Evolutionary conservation across 139 green algal genomes (phyloP).

Genomic region (Gonium pectorale): DNA sequence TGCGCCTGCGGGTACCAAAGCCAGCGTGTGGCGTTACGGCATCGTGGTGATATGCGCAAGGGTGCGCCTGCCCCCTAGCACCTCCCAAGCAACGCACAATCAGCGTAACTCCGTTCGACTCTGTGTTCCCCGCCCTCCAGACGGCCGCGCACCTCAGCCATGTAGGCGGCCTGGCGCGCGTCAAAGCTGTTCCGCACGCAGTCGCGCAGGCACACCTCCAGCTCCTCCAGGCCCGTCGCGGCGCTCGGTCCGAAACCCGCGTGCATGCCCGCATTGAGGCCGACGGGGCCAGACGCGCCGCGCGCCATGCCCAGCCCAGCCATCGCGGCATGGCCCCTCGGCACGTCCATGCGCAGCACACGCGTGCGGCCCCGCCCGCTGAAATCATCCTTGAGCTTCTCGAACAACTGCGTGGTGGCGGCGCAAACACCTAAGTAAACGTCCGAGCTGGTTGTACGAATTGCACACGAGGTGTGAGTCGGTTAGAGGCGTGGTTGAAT

Average conservation of each 20-base stretch:
- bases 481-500: no score
- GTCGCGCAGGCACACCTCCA: slow-evolving; percentile 72
- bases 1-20: no score
- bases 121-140: no score
- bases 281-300: background rate
- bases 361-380: slow-evolving; percentile 27
- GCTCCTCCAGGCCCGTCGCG: slow-evolving; percentile 70
- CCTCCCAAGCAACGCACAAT: no score
- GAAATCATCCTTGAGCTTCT: slow-evolving; percentile 81
- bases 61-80: no score
- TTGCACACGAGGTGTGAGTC: no score
- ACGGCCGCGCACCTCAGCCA: slow-evolving; percentile 82
- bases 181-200: slow-evolving; percentile 81
- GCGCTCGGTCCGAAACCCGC: background rate
- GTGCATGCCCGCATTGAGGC: background rate
- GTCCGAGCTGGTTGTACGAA: no score
- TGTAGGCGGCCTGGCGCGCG: slow-evolving; percentile 79
- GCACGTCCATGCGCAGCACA: slow-evolving; percentile 36
- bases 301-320: background rate
- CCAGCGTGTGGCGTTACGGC: no score
- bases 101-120: no score
- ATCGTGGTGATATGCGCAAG: no score
- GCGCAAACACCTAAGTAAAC: background rate
- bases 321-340: slow-evolving; percentile 17
- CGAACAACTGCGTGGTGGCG: slow-evolving; percentile 64